Conservation (phyloP, 345 rosid species). For the Murraya paniculata region DNA sequence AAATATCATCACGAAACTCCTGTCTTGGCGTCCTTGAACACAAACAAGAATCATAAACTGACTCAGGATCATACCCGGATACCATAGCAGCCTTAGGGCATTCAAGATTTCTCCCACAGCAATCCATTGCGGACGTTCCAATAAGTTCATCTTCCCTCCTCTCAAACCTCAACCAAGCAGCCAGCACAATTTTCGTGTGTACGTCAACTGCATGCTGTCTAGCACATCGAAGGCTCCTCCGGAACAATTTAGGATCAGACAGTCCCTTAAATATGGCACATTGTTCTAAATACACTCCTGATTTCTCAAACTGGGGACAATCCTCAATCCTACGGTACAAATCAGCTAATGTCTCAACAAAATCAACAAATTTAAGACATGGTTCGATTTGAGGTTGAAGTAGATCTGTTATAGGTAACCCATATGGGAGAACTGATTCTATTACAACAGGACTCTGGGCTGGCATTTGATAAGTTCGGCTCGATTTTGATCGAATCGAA, state of each 20-base stretch:
- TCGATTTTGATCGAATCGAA: slow-evolving; percentile 55
- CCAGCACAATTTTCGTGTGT: slow-evolving; percentile 77
- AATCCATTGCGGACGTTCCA: slow-evolving; percentile 75
- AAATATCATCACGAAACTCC: slow-evolving; percentile 29
- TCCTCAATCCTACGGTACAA: slow-evolving; percentile 48
- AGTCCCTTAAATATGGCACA: slow-evolving; percentile 66
- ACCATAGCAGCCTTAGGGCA: slow-evolving; percentile 84
- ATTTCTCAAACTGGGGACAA: slow-evolving; percentile 57
- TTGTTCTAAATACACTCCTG: slow-evolving; percentile 60
- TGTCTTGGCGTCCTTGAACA: slow-evolving; percentile 46
- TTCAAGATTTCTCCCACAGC: slow-evolving; percentile 75
- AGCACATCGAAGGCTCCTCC: slow-evolving; percentile 69
- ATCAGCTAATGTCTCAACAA: slow-evolving; percentile 63
- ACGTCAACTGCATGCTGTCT: slow-evolving; percentile 81
- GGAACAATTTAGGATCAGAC: slow-evolving; percentile 69
- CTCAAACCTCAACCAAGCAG: slow-evolving; percentile 86
- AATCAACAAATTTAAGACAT: slow-evolving; percentile 61
- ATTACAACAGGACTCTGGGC: slow-evolving; percentile 24
- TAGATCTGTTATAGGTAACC: slow-evolving; percentile 68
- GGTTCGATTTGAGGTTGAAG: slow-evolving; percentile 78
- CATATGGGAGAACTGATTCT: slow-evolving; percentile 61
- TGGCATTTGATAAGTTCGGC: slow-evolving; percentile 31
- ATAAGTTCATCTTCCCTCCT: slow-evolving; percentile 90
- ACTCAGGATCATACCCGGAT: slow-evolving; percentile 69
- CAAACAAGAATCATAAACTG: slow-evolving; percentile 57